These are phyloP conservation scores for Azolla pinnata DNA, from an alignment of 75 land plant genomes.

Conservation along the genomic window DNA sequence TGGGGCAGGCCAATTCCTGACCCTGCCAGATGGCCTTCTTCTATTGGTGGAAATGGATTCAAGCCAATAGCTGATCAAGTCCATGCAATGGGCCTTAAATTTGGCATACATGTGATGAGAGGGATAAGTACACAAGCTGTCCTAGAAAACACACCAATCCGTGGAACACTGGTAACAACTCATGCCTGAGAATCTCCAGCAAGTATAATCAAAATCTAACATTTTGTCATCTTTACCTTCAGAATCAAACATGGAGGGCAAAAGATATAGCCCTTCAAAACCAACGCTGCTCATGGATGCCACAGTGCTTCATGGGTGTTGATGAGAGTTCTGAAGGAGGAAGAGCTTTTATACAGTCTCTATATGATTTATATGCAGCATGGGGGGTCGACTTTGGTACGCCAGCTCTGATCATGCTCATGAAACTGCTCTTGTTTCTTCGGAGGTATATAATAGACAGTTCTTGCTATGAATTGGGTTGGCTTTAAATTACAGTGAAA, in stretches of 20 bases:
- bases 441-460: neutral
- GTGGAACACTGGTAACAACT: constrained; percentile 35
- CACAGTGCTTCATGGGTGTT: constrained; percentile 21
- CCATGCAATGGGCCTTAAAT: constrained; percentile 86
- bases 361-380: constrained; percentile 26
- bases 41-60: constrained; percentile 64
- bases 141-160: constrained; percentile 52
- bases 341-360: constrained; percentile 24
- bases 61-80: constrained; percentile 56
- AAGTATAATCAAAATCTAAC: neutral
- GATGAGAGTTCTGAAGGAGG: constrained; percentile 22
- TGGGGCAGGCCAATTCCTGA: constrained; percentile 93
- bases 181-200: constrained; percentile 3
- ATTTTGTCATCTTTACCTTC: too few species aligned
- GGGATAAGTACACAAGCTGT: constrained; percentile 82
- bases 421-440: neutral
- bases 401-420: too few species aligned
- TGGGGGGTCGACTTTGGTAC: constrained; percentile 46
- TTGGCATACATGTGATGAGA: constrained; percentile 95
- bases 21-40: constrained; percentile 86
- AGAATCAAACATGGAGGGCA: constrained; percentile 27
- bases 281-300: constrained; percentile 26
- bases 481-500: constrained; percentile 26
- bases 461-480: neutral
- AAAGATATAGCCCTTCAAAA: constrained; percentile 26